A percentile compares a stretch with the other conserved stretches of the same genome.
phyloP scores from a whole-genome alignment of 257 asterid genomes.

The Gynochthodes officinalis region DNA sequence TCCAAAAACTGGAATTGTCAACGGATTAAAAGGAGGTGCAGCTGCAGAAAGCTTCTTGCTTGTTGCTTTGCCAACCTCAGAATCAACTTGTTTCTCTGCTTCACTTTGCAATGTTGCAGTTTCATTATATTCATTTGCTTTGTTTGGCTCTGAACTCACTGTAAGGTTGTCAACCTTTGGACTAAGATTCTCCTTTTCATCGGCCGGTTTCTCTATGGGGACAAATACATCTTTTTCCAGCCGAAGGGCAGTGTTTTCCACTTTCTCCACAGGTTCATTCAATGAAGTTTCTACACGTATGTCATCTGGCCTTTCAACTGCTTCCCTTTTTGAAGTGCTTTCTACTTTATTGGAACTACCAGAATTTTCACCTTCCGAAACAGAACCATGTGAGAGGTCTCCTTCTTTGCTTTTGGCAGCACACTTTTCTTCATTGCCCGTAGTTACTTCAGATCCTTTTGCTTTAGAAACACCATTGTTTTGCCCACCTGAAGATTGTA shows the following conservation, averaged over 20 bases:
- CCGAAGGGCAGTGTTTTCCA: conserved; percentile 20
- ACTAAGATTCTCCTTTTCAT: conserved; percentile 14
- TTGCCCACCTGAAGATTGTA: conserved; percentile 23
- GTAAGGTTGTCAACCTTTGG: conserved; percentile 22
- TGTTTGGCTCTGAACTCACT: conserved; percentile 25
- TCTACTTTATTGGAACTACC: conserved; percentile 25
- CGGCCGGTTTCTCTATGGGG: conserved; percentile 26
- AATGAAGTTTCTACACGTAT: conserved; percentile 23
- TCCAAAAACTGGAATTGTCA: conserved; percentile 51
- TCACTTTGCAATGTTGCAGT: conserved; percentile 30
- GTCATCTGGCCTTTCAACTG: conserved; percentile 23
- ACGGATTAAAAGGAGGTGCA: conserved; percentile 80
- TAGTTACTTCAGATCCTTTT: conserved; percentile 22
- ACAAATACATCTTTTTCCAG: conserved; percentile 35
- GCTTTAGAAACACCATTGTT: conserved; percentile 29
- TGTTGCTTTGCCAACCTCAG: conserved; percentile 55
- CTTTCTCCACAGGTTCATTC: conserved; percentile 20
- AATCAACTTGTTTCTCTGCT: conserved; percentile 45
- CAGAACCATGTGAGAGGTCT: conserved; percentile 15
- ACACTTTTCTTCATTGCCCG: conserved; percentile 23
- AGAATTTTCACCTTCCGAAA: conserved; percentile 24
- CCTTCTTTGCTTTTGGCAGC: conserved; percentile 29
- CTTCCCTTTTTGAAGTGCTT: conserved; percentile 20
- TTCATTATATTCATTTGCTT: conserved; percentile 25
- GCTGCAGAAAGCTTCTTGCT: conserved; percentile 77